phyloP scores from a whole-genome alignment of 2,329 filamentous ascomycete genomes.

The Colletotrichum sansevieriae region DNA sequence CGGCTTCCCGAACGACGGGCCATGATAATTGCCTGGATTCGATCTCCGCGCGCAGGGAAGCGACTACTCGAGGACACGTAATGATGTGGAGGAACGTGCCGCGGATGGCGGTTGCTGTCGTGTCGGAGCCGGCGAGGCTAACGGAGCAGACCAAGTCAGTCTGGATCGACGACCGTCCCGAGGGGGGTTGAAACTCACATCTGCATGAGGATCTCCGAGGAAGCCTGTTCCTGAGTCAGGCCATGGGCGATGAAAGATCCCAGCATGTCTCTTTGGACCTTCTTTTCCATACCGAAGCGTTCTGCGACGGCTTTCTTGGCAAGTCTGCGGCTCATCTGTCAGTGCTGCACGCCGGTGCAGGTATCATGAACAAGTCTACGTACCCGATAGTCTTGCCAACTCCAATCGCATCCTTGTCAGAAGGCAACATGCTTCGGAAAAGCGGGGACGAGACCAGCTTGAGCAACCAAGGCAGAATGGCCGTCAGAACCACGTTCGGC shows the following conservation, averaged over 20 bases:
- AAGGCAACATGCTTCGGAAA: slow-evolving; percentile 57
- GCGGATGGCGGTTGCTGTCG: slow-evolving; percentile 68
- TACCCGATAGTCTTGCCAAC: slow-evolving; percentile 61
- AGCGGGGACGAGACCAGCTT: slow-evolving; percentile 56
- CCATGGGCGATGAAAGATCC: slow-evolving; percentile 57
- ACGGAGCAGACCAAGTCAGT: not conserved
- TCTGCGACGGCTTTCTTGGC: slow-evolving; percentile 60
- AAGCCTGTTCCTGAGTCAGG: slow-evolving; percentile 53
- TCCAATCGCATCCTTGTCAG: slow-evolving; percentile 53
- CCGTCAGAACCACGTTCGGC: slow-evolving; percentile 59
- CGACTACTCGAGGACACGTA: slow-evolving; percentile 60
- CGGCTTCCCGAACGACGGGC: slow-evolving; percentile 48
- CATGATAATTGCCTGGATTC: slow-evolving; percentile 43
- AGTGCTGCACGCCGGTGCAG: too few relatives aligned
- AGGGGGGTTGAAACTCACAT: slow-evolving; percentile 55
- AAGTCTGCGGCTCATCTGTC: slow-evolving; percentile 46
- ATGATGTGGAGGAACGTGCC: slow-evolving; percentile 67
- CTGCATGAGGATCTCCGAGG: slow-evolving; percentile 60
- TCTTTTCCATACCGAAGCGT: slow-evolving; percentile 58
- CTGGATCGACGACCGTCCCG: not conserved
- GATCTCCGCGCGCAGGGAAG: slow-evolving; percentile 61
- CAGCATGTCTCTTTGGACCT: slow-evolving; percentile 65
- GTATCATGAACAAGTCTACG: slow-evolving; percentile 37
- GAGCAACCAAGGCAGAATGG: slow-evolving; percentile 56
- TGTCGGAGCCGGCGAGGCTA: slow-evolving; percentile 68